Percentiles rank a stretch among this genome's conserved stretches.
Conservation (phyloP, 2,329 filamentous ascomycete species). For the Alternaria gaisen region DNA sequence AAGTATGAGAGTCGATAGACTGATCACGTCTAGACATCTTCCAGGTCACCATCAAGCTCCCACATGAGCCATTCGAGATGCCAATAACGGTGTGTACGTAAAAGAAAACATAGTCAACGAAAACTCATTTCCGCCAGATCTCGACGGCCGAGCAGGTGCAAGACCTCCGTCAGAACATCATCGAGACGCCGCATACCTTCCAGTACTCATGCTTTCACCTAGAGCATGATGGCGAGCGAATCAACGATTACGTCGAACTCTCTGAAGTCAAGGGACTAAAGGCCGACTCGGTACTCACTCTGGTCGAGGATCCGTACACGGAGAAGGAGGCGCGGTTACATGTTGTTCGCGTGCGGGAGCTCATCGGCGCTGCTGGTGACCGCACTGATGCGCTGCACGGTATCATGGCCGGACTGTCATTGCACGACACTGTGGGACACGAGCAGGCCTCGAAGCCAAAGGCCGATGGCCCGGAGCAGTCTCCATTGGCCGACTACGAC, state of each 20-base stretch:
- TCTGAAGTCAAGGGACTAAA: conserved; percentile 85
- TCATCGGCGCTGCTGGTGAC: conserved; percentile 91
- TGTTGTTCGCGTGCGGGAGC: conserved; percentile 85
- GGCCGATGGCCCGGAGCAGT: conserved; percentile 45
- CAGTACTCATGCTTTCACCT: conserved; percentile 99
- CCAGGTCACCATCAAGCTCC: conserved; percentile 81
- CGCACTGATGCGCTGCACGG: conserved; percentile 88
- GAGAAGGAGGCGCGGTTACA: conserved; percentile 98
- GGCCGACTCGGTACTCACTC: conserved; percentile 76
- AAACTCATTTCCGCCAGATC: conserved; percentile 65
- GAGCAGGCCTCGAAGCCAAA: conserved; percentile 42
- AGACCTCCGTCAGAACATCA: conserved; percentile 94
- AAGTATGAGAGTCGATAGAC: background rate
- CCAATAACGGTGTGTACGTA: conserved; percentile 76
- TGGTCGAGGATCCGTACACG: conserved; percentile 95
- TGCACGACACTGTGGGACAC: conserved; percentile 80
- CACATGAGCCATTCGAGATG: conserved; percentile 79
- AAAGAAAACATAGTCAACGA: background rate
- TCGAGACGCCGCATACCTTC: conserved; percentile 90
- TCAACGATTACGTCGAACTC: conserved; percentile 95
- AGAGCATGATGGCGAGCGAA: conserved; percentile 83
- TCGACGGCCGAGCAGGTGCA: conserved; percentile 95
- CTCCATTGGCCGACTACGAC: conserved; percentile 73
- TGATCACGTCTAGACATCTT: conserved; percentile 61
- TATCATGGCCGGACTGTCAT: conserved; percentile 81